Percentiles rank a stretch among this genome's conserved stretches.
Conservation (phyloP, 2,329 filamentous ascomycete species). For the Lecanicillium sp. region DNA sequence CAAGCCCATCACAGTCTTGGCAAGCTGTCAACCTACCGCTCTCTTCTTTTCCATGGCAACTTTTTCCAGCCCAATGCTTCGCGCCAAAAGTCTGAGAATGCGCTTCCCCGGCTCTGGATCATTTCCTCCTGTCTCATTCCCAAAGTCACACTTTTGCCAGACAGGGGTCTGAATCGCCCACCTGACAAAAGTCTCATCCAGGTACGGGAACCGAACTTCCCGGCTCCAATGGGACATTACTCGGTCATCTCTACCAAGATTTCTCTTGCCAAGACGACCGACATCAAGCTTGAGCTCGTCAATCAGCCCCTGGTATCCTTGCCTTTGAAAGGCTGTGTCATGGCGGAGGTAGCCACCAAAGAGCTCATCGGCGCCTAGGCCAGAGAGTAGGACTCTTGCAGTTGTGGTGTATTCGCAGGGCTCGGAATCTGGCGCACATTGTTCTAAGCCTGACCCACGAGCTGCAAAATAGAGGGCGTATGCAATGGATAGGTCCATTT, state of each 20-base stretch:
- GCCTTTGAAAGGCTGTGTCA: slow-evolving; percentile 61
- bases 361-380: slow-evolving; percentile 89
- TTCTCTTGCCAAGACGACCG: slow-evolving; percentile 79
- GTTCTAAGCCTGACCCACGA: slow-evolving; percentile 53
- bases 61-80: slow-evolving; percentile 59
- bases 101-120: slow-evolving; percentile 71
- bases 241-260: slow-evolving; percentile 87
- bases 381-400: slow-evolving; percentile 80
- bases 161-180: slow-evolving; percentile 70
- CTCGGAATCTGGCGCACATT: slow-evolving; percentile 18
- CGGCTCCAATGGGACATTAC: slow-evolving; percentile 83
- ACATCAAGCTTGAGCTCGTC: slow-evolving; percentile 83
- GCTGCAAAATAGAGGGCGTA: slow-evolving; percentile 93
- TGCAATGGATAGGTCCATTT: slow-evolving; percentile 97
- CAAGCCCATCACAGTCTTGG: too few relatives aligned
- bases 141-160: slow-evolving; percentile 84
- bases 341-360: slow-evolving; percentile 92
- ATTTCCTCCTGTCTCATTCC: slow-evolving; percentile 29
- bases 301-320: slow-evolving; percentile 62
- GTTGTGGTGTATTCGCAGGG: slow-evolving; percentile 50
- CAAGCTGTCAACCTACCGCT: slow-evolving; percentile 63
- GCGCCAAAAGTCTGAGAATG: slow-evolving; percentile 68
- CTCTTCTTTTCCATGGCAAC: slow-evolving; percentile 88
- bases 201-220: slow-evolving; percentile 82
- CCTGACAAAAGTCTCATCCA: slow-evolving; percentile 79